phyloP scores from a whole-genome alignment of 75 land plant genomes.

The Ceratopteris richardii region DNA sequence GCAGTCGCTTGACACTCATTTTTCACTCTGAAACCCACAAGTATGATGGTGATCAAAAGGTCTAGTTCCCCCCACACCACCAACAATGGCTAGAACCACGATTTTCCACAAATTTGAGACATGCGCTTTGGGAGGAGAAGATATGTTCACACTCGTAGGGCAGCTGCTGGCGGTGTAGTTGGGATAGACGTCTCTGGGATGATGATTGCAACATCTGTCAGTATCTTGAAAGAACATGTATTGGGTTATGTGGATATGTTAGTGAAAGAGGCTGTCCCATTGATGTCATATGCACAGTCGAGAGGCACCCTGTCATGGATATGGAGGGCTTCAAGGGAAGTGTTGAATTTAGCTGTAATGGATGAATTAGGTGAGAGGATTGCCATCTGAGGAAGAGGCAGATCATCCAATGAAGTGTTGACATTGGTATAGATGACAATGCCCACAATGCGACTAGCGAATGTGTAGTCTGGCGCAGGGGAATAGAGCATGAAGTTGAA shows the following conservation, averaged over 20 bases:
- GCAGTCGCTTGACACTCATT: too few relatives aligned
- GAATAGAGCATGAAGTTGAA: neutral
- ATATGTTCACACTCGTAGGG: neutral
- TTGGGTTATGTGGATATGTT: neutral
- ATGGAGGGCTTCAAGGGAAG: neutral
- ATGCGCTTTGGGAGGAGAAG: neutral
- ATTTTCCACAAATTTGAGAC: neutral
- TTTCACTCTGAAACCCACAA: slow-evolving; percentile 31
- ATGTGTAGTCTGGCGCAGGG: neutral
- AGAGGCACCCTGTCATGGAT: neutral
- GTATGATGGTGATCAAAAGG: slow-evolving; percentile 14
- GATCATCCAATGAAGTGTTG: neutral
- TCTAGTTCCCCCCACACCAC: neutral
- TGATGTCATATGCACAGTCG: neutral
- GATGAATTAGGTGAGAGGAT: neutral
- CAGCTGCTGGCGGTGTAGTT: too few relatives aligned
- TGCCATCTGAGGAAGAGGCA: neutral
- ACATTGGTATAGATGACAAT: neutral
- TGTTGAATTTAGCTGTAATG: neutral
- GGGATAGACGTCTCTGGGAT: too few relatives aligned
- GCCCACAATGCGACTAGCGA: neutral
- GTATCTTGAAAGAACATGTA: neutral
- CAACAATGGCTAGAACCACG: neutral
- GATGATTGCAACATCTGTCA: neutral
- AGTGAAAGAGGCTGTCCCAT: neutral